A percentile compares a stretch with the other conserved stretches of the same genome.
Evolutionary conservation across 306 rosid genomes (phyloP).

Genomic region (Begonia peltatifolia): DNA sequence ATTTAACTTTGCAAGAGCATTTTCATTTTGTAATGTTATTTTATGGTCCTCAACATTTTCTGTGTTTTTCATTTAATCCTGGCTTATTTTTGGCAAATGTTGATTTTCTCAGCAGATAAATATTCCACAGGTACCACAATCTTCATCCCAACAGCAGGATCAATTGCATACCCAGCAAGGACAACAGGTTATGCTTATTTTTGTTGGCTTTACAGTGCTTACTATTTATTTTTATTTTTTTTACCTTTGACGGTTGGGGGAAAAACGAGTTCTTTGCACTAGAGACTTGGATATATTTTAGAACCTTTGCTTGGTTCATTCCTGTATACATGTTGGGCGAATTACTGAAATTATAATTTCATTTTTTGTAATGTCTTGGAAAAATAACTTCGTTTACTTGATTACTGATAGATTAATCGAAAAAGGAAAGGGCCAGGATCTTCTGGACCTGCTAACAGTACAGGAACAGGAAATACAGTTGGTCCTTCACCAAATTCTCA

Average conservation of each 20-base stretch:
- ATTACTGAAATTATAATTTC: not conserved
- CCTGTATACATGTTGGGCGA: too few species aligned
- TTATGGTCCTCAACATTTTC: too few species aligned
- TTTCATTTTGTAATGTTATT: too few species aligned
- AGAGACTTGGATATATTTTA: too few species aligned
- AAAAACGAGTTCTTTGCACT: too few species aligned
- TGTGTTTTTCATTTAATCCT: too few species aligned
- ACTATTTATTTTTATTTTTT: not conserved
- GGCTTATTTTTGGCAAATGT: not conserved
- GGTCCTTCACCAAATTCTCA: conserved; percentile 92
- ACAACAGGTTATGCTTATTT: conserved; percentile 43
- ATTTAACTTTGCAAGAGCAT: too few species aligned
- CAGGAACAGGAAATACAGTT: conserved; percentile 85
- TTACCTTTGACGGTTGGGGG: too few species aligned
- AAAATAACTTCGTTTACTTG: conserved; percentile 13
- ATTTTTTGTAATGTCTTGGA: conserved; percentile 5
- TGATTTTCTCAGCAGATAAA: conserved; percentile 40
- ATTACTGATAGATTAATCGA: conserved; percentile 37
- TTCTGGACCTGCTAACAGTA: conserved; percentile 94
- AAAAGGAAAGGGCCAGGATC: conserved; percentile 90
- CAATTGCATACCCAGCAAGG: conserved; percentile 74
- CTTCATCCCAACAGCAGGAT: conserved; percentile 79
- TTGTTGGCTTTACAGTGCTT: conserved; percentile 2
- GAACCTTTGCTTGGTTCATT: too few species aligned
- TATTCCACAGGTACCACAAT: conserved; percentile 68